Conservation (phyloP, 371 early-diverging fungal species). For the Saksenaea vasiformis region DNA sequence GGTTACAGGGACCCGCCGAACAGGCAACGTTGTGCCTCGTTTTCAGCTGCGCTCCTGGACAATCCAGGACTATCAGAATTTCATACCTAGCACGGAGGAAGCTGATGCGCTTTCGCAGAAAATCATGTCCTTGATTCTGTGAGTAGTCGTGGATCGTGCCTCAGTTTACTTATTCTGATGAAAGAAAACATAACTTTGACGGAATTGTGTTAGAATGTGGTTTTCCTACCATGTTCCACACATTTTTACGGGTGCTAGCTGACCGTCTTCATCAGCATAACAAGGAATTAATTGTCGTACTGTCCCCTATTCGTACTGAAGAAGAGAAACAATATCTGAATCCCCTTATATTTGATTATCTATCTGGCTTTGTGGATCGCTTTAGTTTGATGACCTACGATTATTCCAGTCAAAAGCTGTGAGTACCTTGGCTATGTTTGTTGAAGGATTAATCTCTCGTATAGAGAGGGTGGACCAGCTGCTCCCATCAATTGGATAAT, state of each 20-base stretch:
- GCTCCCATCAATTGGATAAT: constrained; percentile 61
- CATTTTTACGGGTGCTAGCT: constrained; percentile 36
- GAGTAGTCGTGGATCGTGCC: constrained; percentile 10
- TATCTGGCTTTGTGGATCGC: constrained; percentile 49
- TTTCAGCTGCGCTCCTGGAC: constrained; percentile 55
- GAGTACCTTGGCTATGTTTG: constrained; percentile 4
- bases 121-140: constrained; percentile 40
- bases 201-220: constrained; percentile 62
- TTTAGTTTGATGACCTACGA: constrained; percentile 70
- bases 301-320: constrained; percentile 44
- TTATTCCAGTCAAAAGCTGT: constrained; percentile 48
- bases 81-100: constrained; percentile 29
- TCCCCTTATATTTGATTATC: constrained; percentile 32
- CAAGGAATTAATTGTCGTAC: constrained; percentile 49
- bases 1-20: constrained; percentile 5
- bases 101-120: constrained; percentile 24
- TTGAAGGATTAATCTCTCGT: background rate
- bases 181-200: constrained; percentile 52
- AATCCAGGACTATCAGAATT: constrained; percentile 36
- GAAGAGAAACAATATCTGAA: constrained; percentile 30
- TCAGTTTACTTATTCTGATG: background rate
- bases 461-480: constrained; percentile 52
- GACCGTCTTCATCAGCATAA: constrained; percentile 21
- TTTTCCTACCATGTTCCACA: constrained; percentile 41
- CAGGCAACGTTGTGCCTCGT: constrained; percentile 57